Evolutionary conservation across 768 basidiomycete genomes (phyloP), one percentile per base, ranked within the genome.

Genomic region (Mycena metata): DNA sequence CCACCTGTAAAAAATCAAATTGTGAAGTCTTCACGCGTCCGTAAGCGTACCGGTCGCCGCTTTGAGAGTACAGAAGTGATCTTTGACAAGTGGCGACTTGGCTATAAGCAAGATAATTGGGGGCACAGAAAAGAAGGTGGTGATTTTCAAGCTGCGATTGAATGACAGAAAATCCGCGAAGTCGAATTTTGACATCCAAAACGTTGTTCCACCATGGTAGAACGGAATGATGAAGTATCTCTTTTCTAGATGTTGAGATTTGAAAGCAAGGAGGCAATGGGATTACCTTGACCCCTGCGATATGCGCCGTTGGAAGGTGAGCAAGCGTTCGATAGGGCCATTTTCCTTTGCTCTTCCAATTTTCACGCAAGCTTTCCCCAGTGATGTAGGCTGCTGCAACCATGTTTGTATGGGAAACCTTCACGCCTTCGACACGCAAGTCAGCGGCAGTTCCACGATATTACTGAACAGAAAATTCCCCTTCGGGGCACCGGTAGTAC

Each of bases 171-270:
- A 70, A 16, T 70, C 41, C n/a, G 3, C 55, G 30, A 70, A 70
- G 41, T 66, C 64, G 24, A 70, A 70, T 42, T 61, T 61, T 6
- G 64, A 64, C 64, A 66, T 70, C 69, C 69, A 70, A 23, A 30
- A 70, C 24, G 63, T 56, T 2, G 43, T 59, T 11, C 68, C 68
- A 8, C 68, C 68, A 9, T 47, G 23, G 16, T 58, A 62, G 21
- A 70, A 66, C 8, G 69, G 69, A 19, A 70, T 21, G 21, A 65
- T 24, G 21, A 66, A 66, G 17, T 66, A 70, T 11, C 64, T 64
- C 57, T 58, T 13, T 6, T 33, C 13, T 43, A 16, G 23, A 33
- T 19, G 13, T 45, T 42, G 10, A 7, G 19, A 13, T 24, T 16
- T 57, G 21, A 30, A 47, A n/a, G 30, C 13, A 47, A 36, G n/a